These are phyloP conservation scores for Pachysandra terminalis DNA, from an alignment of 164 flowering plant genomes.

Conservation along the genomic window DNA sequence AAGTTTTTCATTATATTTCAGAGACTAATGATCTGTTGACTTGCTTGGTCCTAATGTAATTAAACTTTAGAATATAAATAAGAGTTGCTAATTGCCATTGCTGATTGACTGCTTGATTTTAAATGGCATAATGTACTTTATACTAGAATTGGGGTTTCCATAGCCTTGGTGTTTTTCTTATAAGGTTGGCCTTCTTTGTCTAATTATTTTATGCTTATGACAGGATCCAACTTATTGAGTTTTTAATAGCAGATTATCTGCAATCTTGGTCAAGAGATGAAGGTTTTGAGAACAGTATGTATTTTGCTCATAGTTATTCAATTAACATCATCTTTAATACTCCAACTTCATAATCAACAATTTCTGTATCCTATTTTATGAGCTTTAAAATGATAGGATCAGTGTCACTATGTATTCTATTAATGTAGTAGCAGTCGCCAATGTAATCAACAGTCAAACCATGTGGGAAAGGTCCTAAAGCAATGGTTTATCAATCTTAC, in stretches of 20 bases:
- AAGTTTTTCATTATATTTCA: too few relatives aligned
- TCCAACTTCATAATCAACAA: neutral
- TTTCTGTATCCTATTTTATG: neutral
- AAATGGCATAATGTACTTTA: neutral
- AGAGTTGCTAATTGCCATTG: too few relatives aligned
- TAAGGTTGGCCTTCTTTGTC: neutral
- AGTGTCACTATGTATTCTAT: neutral
- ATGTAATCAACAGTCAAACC: neutral
- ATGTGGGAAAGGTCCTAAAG: neutral
- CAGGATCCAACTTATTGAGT: conserved; percentile 93
- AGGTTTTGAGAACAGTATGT: conserved; percentile 58
- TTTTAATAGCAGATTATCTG: conserved; percentile 62
- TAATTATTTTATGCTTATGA: conserved; percentile 9
- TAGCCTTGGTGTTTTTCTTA: neutral
- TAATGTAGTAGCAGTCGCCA: neutral
- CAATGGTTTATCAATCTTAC: neutral
- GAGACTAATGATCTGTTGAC: too few relatives aligned
- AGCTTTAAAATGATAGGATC: neutral
- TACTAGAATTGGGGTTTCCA: neutral
- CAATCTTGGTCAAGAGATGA: conserved; percentile 50
- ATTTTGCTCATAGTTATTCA: neutral
- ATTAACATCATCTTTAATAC: neutral
- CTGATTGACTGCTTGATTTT: too few relatives aligned
- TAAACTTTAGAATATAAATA: too few relatives aligned
- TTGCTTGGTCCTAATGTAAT: too few relatives aligned